Conservation (phyloP, 1,284 basidiomycete genomes). For the Hemileia vastatrix region DNA sequence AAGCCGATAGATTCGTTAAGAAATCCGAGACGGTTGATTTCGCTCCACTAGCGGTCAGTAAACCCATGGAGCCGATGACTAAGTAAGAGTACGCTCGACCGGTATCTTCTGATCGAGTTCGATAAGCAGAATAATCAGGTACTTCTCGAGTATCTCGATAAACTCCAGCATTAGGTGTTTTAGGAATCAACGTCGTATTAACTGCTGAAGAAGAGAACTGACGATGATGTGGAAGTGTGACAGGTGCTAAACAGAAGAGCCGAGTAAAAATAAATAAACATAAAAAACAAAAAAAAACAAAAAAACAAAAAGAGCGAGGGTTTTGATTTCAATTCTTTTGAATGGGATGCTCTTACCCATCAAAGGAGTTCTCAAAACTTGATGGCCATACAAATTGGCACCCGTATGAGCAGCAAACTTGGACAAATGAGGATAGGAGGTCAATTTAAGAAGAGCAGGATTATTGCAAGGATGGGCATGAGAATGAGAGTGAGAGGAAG, state of each 20-base stretch:
- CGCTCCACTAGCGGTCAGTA: conserved; percentile 84
- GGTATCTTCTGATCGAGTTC: conserved; percentile 55
- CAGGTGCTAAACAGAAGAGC: conserved; percentile 52
- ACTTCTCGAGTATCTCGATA: conserved; percentile 51
- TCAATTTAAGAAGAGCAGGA: conserved; percentile 4
- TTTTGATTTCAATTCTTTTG: neutral
- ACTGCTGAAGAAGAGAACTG: conserved; percentile 47
- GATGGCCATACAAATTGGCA: neutral
- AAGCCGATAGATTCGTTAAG: conserved; percentile 89
- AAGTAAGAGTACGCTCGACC: conserved; percentile 90
- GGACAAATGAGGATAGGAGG: conserved; percentile 1
- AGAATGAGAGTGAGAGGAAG: neutral
- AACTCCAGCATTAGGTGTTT: conserved; percentile 21
- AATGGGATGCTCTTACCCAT: neutral
- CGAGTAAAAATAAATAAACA: conserved; percentile 48
- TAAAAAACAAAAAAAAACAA: neutral
- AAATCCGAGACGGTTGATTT: conserved; percentile 92
- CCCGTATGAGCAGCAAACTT: conserved; percentile 3
- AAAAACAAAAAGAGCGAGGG: neutral
- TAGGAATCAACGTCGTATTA: conserved; percentile 29
- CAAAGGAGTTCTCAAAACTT: conserved; percentile 7
- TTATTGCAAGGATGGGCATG: conserved; percentile 5
- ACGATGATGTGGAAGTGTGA: conserved; percentile 52
- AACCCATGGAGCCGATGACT: conserved; percentile 91
- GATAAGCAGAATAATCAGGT: conserved; percentile 80